Evolutionary conservation across 257 asterid genomes (phyloP).

Genomic region (Rhazya stricta): DNA sequence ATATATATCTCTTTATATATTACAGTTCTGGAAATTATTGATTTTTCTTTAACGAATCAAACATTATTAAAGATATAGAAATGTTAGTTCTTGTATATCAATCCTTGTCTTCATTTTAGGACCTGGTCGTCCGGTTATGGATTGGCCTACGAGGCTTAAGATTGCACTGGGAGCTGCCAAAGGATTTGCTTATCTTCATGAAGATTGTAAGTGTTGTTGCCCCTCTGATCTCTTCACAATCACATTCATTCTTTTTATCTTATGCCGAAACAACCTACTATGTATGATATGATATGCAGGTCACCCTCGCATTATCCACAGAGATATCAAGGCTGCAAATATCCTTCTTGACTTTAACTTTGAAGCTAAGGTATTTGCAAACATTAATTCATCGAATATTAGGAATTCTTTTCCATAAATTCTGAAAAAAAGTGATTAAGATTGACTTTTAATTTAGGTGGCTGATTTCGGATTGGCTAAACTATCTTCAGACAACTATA

Average conservation of each 20-base stretch:
- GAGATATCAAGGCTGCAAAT: slow-evolving; percentile 86
- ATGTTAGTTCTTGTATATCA: neutral
- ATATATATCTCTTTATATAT: too few relatives aligned
- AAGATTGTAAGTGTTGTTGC: slow-evolving; percentile 51
- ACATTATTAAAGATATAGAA: too few relatives aligned
- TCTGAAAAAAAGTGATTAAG: neutral
- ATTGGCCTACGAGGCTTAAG: slow-evolving; percentile 58
- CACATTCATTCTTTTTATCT: neutral
- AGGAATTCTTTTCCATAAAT: neutral
- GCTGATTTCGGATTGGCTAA: slow-evolving; percentile 96
- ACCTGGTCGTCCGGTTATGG: slow-evolving; percentile 58
- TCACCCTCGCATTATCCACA: slow-evolving; percentile 87
- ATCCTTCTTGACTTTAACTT: slow-evolving; percentile 53
- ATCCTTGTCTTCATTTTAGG: slow-evolving; percentile 29
- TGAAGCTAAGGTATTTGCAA: slow-evolving; percentile 67
- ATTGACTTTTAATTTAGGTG: slow-evolving; percentile 35
- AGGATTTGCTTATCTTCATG: slow-evolving; percentile 90
- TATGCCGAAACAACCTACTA: neutral
- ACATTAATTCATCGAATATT: neutral
- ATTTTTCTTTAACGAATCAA: too few relatives aligned
- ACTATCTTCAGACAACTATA: slow-evolving; percentile 61
- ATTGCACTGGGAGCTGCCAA: slow-evolving; percentile 87
- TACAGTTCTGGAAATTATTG: too few relatives aligned
- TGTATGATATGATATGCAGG: slow-evolving; percentile 32
- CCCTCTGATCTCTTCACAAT: neutral